phyloP scores from a whole-genome alignment of 495 filamentous ascomycete genomes.

The Penicillium nucicola region DNA sequence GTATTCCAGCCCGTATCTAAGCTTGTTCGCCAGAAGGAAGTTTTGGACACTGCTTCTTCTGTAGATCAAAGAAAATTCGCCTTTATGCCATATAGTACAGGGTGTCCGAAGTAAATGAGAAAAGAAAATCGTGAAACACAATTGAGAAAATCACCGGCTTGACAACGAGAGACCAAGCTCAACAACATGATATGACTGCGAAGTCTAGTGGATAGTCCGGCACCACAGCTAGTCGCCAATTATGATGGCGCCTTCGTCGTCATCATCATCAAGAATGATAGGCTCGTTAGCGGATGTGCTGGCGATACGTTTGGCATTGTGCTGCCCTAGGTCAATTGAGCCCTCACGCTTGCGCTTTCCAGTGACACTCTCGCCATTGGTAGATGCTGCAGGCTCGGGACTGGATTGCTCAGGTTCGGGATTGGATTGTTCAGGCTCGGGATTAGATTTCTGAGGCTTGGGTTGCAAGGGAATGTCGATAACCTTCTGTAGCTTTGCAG shows the following conservation, averaged over 20 bases:
- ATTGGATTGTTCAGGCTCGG: slow-evolving; percentile 13
- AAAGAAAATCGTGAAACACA: neutral
- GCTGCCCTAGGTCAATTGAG: slow-evolving; percentile 41
- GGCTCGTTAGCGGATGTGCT: slow-evolving; percentile 28
- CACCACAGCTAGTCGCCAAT: slow-evolving; percentile 57
- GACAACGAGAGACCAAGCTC: neutral
- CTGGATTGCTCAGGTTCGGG: slow-evolving; percentile 14
- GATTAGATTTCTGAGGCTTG: slow-evolving; percentile 19
- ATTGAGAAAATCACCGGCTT: too few relatives aligned
- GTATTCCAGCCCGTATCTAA: neutral
- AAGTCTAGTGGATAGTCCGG: neutral
- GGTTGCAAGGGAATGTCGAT: slow-evolving; percentile 53
- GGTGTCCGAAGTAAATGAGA: neutral
- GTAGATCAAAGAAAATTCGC: neutral
- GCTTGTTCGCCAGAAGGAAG: neutral
- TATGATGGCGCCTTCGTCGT: slow-evolving; percentile 63
- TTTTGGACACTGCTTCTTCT: neutral
- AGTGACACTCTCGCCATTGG: slow-evolving; percentile 19
- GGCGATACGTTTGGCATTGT: slow-evolving; percentile 43
- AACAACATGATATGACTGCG: neutral
- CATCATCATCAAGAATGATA: slow-evolving; percentile 56
- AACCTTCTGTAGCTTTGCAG: slow-evolving; percentile 39
- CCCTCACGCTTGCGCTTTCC: slow-evolving; percentile 46
- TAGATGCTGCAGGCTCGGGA: slow-evolving; percentile 10
- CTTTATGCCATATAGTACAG: slow-evolving; percentile 21